phyloP scores from a whole-genome alignment of 768 basidiomycete species.

The Candolleomyces aberdarensis region DNA sequence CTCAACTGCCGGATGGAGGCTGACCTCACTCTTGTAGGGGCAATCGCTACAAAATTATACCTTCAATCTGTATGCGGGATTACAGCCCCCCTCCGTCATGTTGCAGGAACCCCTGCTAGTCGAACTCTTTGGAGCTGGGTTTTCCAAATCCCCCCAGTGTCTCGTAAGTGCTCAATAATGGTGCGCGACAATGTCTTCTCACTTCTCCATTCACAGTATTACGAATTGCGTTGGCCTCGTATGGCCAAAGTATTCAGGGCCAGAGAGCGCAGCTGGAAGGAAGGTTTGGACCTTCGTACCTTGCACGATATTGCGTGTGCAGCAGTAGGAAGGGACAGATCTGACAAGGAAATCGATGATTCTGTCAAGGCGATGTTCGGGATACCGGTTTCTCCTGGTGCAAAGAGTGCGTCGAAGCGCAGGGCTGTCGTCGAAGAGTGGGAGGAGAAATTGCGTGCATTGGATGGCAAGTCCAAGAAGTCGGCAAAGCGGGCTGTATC shows the following conservation, averaged over 20 bases:
- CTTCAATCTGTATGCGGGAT: constrained; percentile 12
- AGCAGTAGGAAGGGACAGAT: constrained; percentile 49
- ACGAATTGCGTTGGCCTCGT: constrained; percentile 83
- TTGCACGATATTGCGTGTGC: constrained; percentile 55
- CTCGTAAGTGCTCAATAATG: constrained; percentile 37
- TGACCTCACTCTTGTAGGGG: not conserved
- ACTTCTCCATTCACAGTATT: constrained; percentile 45
- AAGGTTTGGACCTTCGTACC: constrained; percentile 45
- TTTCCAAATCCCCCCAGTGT: constrained; percentile 62
- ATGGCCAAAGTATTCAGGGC: constrained; percentile 65
- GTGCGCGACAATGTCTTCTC: constrained; percentile 1
- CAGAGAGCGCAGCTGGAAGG: constrained; percentile 63
- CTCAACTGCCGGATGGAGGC: not conserved
- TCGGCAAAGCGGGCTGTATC: no score
- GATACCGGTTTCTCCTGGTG: constrained; percentile 35
- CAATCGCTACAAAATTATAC: not conserved
- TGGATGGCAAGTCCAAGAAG: constrained; percentile 3
- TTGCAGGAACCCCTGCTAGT: constrained; percentile 61
- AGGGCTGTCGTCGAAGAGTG: constrained; percentile 37
- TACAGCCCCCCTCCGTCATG: constrained; percentile 49
- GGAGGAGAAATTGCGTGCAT: constrained; percentile 34
- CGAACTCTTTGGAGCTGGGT: constrained; percentile 81
- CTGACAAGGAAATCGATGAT: constrained; percentile 50
- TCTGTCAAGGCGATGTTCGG: constrained; percentile 33
- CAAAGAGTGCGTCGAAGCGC: constrained; percentile 35